A percentile compares a stretch with the other conserved stretches of the same genome.
Conservation (phyloP, 129 eudicot species). For the Artemisia annua region DNA sequence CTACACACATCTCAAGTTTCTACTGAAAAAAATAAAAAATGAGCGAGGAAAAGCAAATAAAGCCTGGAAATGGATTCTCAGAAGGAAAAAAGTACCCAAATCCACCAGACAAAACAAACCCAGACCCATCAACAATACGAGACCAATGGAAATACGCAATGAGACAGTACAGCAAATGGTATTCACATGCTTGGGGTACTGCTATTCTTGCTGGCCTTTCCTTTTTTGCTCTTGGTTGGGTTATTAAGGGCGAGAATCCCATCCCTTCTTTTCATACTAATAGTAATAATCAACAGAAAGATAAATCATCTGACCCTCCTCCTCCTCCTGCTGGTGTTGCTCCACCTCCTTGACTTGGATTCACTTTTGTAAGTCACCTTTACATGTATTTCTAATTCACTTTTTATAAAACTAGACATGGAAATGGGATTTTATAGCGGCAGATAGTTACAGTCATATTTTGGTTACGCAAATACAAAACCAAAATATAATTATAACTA, state of each 20-base stretch:
- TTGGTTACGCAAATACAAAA: too few relatives aligned
- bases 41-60: too few relatives aligned
- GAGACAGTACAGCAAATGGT: constrained; percentile 84
- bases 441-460: too few relatives aligned
- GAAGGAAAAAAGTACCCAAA: not conserved
- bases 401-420: too few relatives aligned
- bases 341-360: constrained; percentile 26
- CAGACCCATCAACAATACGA: constrained; percentile 17
- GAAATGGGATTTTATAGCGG: too few relatives aligned
- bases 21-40: too few relatives aligned
- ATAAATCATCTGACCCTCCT: constrained; percentile 10
- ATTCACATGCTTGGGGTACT: constrained; percentile 98
- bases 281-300: not conserved
- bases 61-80: too few relatives aligned
- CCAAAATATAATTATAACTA: too few relatives aligned
- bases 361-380: not conserved
- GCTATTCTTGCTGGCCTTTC: constrained; percentile 88
- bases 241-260: constrained; percentile 90
- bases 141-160: constrained; percentile 90
- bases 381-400: too few relatives aligned
- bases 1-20: too few relatives aligned
- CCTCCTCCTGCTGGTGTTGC: constrained; percentile 20
- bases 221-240: constrained; percentile 96
- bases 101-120: constrained; percentile 9
- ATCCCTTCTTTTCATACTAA: constrained; percentile 48